These are phyloP conservation scores for Corynascus novoguineensis DNA, from an alignment of 495 filamentous ascomycete genomes.

Conservation along the genomic window DNA sequence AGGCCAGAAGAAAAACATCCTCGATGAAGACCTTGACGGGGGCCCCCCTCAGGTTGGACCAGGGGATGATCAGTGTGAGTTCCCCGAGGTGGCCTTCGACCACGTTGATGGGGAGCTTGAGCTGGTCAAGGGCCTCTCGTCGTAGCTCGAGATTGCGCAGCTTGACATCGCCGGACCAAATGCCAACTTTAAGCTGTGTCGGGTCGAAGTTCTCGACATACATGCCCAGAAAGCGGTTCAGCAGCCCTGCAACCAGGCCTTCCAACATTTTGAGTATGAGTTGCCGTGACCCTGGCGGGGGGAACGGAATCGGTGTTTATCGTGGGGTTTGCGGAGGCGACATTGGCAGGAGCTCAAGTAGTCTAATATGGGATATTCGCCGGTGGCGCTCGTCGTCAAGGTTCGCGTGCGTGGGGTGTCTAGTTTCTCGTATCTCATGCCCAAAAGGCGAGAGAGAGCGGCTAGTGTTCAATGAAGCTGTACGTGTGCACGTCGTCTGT, in stretches of 20 bases:
- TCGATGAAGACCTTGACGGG: slow-evolving; percentile 92
- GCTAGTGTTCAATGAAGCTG: not conserved
- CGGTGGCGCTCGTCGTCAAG: not conserved
- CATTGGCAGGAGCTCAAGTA: slow-evolving; percentile 25
- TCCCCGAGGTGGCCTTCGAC: slow-evolving; percentile 89
- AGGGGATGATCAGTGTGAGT: slow-evolving; percentile 87
- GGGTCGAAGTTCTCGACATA: slow-evolving; percentile 99
- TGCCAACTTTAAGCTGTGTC: slow-evolving; percentile 92
- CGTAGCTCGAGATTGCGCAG: slow-evolving; percentile 86
- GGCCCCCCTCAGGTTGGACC: slow-evolving; percentile 91
- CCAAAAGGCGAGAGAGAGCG: not conserved
- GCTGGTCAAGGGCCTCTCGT: slow-evolving; percentile 89
- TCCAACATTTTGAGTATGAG: slow-evolving; percentile 51
- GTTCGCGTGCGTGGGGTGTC: not conserved
- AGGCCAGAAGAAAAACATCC: slow-evolving; percentile 91
- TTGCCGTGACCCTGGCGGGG: slow-evolving; percentile 54
- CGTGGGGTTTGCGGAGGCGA: slow-evolving; percentile 17
- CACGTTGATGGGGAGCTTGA: slow-evolving; percentile 92
- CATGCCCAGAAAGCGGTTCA: slow-evolving; percentile 98
- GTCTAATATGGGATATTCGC: not conserved
- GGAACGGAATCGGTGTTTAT: slow-evolving; percentile 24
- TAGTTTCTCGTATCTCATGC: not conserved
- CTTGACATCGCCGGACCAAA: slow-evolving; percentile 97
- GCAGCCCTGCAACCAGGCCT: slow-evolving; percentile 74
- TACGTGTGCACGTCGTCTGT: not conserved